These are phyloP conservation scores for Linnemannia elongata DNA, from an alignment of 192 early-diverging fungal genomes.

Conservation along the genomic window DNA sequence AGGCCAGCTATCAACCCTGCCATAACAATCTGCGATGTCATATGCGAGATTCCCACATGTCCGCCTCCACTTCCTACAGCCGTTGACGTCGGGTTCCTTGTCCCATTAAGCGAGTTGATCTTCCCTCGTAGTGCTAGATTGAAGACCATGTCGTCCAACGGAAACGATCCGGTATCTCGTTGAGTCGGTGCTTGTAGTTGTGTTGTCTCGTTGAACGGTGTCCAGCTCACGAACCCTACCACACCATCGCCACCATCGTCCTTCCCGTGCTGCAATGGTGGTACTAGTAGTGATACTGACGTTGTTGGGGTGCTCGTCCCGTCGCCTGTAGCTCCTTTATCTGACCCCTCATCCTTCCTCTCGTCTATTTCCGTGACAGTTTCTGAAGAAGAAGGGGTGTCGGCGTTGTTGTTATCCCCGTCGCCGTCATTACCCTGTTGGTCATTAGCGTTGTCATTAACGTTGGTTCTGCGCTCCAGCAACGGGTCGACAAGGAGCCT, in stretches of 20 bases:
- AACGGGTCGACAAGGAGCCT: background rate
- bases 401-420: background rate
- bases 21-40: slow-evolving; percentile 9
- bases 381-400: background rate
- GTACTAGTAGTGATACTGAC: background rate
- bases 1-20: background rate
- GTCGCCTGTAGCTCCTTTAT: background rate
- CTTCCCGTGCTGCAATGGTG: background rate
- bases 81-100: background rate
- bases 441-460: background rate
- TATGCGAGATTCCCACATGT: background rate
- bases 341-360: background rate
- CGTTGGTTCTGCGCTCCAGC: background rate
- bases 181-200: background rate
- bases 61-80: background rate
- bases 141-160: background rate
- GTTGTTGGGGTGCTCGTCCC: background rate
- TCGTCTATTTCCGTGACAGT: background rate
- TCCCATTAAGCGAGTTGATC: background rate
- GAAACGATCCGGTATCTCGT: background rate
- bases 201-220: background rate
- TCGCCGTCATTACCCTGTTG: background rate
- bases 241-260: background rate
- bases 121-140: background rate
- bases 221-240: background rate